Percentiles rank a stretch among this genome's conserved stretches.
phyloP scores from a whole-genome alignment of 2,329 filamentous ascomycete species.

The Purpureocillium takamizusanense region DNA sequence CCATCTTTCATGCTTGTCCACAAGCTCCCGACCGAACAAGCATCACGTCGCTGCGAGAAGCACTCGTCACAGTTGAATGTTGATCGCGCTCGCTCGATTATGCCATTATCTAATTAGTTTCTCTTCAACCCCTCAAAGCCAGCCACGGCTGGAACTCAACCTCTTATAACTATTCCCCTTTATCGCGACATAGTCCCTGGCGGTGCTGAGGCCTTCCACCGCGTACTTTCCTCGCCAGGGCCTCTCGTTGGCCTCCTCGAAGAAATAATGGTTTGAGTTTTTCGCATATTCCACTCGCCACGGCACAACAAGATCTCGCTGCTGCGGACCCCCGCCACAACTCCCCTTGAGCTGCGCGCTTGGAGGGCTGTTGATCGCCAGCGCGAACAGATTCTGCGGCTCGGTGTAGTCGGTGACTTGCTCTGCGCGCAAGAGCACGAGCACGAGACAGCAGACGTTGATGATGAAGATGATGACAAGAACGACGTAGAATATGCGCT shows the following conservation, averaged over 20 bases:
- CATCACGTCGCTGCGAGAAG: too few relatives aligned
- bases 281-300: constrained; percentile 31
- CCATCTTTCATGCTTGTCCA: too few relatives aligned
- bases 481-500: constrained; percentile 58
- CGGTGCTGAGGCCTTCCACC: constrained; percentile 24
- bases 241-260: constrained; percentile 24
- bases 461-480: constrained; percentile 57
- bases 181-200: constrained; percentile 8
- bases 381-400: constrained; percentile 63
- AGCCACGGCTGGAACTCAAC: constrained; percentile 15
- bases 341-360: constrained; percentile 25
- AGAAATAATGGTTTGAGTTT: constrained; percentile 32
- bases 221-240: constrained; percentile 17
- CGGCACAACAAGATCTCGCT: constrained; percentile 27
- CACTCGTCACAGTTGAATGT: too few relatives aligned
- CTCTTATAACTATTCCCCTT: constrained; percentile 16
- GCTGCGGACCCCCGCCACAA: constrained; percentile 27
- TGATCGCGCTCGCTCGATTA: too few relatives aligned
- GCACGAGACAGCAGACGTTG: constrained; percentile 56
- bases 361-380: constrained; percentile 54
- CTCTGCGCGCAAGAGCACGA: constrained; percentile 44
- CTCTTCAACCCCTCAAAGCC: constrained; percentile 10
- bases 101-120: too few relatives aligned
- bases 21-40: too few relatives aligned
- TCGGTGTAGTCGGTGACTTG: constrained; percentile 74